Percentiles rank a stretch among this genome's conserved stretches.
Evolutionary conservation across 371 early-diverging fungal genomes (phyloP).

Genomic region (Blakeslea trispora): DNA sequence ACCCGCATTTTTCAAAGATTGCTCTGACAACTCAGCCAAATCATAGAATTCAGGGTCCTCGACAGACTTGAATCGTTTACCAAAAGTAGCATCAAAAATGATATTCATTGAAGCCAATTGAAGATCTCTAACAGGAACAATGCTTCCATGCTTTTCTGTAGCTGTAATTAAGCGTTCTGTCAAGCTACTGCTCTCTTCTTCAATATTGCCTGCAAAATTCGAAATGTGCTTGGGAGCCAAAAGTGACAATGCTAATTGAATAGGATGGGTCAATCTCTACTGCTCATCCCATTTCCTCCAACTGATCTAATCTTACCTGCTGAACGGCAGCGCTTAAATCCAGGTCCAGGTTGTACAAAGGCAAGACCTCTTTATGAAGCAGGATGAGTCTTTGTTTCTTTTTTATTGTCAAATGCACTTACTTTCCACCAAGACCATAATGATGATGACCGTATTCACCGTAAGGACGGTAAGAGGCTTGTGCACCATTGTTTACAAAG

Average conservation of each 20-base stretch:
- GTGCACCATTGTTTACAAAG: constrained; percentile 18
- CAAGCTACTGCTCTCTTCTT: not conserved
- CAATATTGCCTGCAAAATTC: constrained; percentile 2
- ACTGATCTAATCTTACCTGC: too few relatives aligned
- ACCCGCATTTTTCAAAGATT: constrained; percentile 1
- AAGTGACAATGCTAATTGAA: not conserved
- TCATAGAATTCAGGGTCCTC: constrained; percentile 13
- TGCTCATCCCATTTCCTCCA: not conserved
- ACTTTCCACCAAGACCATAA: constrained; percentile 17
- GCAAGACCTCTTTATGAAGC: constrained; percentile 19
- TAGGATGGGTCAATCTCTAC: not conserved
- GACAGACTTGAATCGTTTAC: not conserved
- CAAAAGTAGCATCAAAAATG: constrained; percentile 7
- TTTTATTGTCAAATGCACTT: not conserved
- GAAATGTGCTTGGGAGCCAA: constrained; percentile 13
- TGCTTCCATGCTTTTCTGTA: not conserved
- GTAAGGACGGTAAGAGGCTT: constrained; percentile 12
- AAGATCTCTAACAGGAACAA: constrained; percentile 5
- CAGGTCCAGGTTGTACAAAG: constrained; percentile 8
- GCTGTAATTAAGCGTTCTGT: not conserved
- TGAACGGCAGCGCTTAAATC: constrained; percentile 3
- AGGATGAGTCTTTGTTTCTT: not conserved
- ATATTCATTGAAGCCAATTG: constrained; percentile 14
- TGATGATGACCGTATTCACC: not conserved
- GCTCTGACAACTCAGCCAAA: not conserved